A percentile compares a stretch with the other conserved stretches of the same genome.
These are phyloP conservation scores for Rhytidhysteron rufulum DNA, from an alignment of 2,329 filamentous ascomycete species.

Conservation along the genomic window DNA sequence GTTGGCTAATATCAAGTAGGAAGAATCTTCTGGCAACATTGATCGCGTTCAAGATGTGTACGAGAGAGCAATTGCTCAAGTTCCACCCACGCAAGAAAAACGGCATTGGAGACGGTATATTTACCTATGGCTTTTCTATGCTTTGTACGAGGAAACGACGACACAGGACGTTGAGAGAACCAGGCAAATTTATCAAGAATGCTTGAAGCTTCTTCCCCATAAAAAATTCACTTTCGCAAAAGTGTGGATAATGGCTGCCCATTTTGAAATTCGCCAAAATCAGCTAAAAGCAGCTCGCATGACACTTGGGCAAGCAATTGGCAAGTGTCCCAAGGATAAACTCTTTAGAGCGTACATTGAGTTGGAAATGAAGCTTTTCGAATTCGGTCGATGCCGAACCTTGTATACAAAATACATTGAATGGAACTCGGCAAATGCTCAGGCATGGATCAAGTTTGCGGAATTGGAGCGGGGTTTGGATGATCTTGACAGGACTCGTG, in stretches of 20 bases:
- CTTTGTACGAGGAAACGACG: slow-evolving; percentile 88
- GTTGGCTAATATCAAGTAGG: slow-evolving; percentile 34
- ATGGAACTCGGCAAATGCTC: slow-evolving; percentile 84
- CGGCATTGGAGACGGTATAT: slow-evolving; percentile 96
- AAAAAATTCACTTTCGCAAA: slow-evolving; percentile 98
- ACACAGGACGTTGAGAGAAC: slow-evolving; percentile 74
- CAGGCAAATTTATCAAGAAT: slow-evolving; percentile 86
- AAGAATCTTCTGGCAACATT: slow-evolving; percentile 77
- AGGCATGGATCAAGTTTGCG: slow-evolving; percentile 95
- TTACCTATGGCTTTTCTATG: slow-evolving; percentile 97
- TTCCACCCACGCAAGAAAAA: slow-evolving; percentile 94
- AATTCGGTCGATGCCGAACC: slow-evolving; percentile 85
- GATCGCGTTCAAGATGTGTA: slow-evolving; percentile 89
- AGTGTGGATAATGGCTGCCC: slow-evolving; percentile 88
- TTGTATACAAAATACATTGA: slow-evolving; percentile 93
- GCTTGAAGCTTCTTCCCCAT: slow-evolving; percentile 83
- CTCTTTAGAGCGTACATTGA: slow-evolving; percentile 92
- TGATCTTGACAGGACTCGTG: slow-evolving; percentile 80
- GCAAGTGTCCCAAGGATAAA: slow-evolving; percentile 94
- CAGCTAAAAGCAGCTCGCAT: slow-evolving; percentile 79
- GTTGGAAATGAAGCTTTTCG: slow-evolving; percentile 87
- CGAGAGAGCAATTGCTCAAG: slow-evolving; percentile 90
- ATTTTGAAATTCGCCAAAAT: slow-evolving; percentile 87
- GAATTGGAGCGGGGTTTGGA: slow-evolving; percentile 89
- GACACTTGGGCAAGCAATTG: slow-evolving; percentile 82